Conservation (phyloP, 2,329 filamentous ascomycete species). For the Microcyclosporella mali region DNA sequence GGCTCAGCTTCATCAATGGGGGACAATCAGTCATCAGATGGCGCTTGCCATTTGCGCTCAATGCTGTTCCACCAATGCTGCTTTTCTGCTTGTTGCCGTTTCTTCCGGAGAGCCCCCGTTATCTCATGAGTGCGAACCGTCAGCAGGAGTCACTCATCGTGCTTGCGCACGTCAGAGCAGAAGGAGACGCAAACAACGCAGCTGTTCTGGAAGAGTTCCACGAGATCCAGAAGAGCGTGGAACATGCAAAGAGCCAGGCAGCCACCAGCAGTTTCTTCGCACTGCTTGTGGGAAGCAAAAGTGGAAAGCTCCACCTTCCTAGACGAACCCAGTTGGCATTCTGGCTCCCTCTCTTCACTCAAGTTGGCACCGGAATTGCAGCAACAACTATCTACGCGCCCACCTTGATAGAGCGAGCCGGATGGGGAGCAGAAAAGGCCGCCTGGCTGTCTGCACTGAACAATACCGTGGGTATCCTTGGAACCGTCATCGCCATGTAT, state of each 20-base stretch:
- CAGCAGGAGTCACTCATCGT: not conserved
- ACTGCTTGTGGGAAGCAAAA: not conserved
- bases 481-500: slow-evolving; percentile 28
- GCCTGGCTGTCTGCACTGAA: slow-evolving; percentile 27
- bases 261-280: not conserved
- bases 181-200: not conserved
- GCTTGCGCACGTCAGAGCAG: slow-evolving; percentile 1
- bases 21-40: slow-evolving; percentile 23
- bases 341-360: slow-evolving; percentile 30
- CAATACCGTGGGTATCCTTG: slow-evolving; percentile 25
- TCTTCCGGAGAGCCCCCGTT: slow-evolving; percentile 10
- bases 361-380: slow-evolving; percentile 29
- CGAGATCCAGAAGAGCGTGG: slow-evolving; percentile 4
- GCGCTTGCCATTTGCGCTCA: slow-evolving; percentile 32
- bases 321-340: slow-evolving; percentile 24
- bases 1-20: slow-evolving; percentile 17
- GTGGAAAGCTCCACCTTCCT: slow-evolving; percentile 1
- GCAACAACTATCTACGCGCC: slow-evolving; percentile 21
- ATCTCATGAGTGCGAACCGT: slow-evolving; percentile 1
- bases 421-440: slow-evolving; percentile 23
- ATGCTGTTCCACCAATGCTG: slow-evolving; percentile 40
- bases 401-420: slow-evolving; percentile 28
- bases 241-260: slow-evolving; percentile 3
- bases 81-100: slow-evolving; percentile 24
- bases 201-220: slow-evolving; percentile 1